A percentile compares a stretch with the other conserved stretches of the same genome.
These are phyloP conservation scores for Irineochytrium annulatum DNA, from an alignment of 192 early-diverging fungal genomes.

Conservation along the genomic window DNA sequence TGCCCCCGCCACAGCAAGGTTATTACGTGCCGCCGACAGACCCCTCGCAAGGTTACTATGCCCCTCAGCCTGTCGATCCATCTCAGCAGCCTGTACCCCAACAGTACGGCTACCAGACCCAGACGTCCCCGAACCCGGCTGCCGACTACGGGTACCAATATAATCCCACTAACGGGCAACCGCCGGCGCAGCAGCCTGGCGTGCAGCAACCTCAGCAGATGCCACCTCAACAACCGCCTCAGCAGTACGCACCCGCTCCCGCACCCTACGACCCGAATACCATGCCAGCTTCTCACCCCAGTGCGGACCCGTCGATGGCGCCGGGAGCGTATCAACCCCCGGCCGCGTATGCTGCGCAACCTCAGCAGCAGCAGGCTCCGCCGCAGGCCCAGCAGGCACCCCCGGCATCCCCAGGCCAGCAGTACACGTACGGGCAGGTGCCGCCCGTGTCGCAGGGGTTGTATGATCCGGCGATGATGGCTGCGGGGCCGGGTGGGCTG, in stretches of 20 bases:
- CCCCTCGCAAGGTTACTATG: not conserved
- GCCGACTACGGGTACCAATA: too few species aligned
- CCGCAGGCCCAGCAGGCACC: slow-evolving; percentile 2
- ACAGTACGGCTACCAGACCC: not conserved
- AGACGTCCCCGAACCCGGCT: too few species aligned
- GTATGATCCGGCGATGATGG: not conserved
- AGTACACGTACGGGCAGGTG: slow-evolving; percentile 12
- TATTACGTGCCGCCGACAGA: not conserved
- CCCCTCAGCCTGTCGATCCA: slow-evolving; percentile 7
- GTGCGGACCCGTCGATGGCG: not conserved
- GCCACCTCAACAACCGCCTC: slow-evolving; percentile 6
- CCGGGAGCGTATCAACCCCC: not conserved
- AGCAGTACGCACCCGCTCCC: not conserved
- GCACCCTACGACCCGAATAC: not conserved
- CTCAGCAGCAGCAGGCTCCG: not conserved
- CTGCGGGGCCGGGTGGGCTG: not conserved
- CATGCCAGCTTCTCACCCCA: not conserved
- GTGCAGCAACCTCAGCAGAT: not conserved
- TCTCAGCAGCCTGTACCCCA: slow-evolving; percentile 5
- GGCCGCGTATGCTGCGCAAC: not conserved
- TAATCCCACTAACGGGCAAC: slow-evolving; percentile 22
- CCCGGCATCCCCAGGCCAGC: not conserved
- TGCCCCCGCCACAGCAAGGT: slow-evolving; percentile 8
- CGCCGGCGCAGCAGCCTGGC: not conserved
- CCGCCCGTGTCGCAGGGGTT: slow-evolving; percentile 2